Evolutionary conservation across 2,329 filamentous ascomycete genomes (phyloP).

Genomic region (Monilinia polystroma): DNA sequence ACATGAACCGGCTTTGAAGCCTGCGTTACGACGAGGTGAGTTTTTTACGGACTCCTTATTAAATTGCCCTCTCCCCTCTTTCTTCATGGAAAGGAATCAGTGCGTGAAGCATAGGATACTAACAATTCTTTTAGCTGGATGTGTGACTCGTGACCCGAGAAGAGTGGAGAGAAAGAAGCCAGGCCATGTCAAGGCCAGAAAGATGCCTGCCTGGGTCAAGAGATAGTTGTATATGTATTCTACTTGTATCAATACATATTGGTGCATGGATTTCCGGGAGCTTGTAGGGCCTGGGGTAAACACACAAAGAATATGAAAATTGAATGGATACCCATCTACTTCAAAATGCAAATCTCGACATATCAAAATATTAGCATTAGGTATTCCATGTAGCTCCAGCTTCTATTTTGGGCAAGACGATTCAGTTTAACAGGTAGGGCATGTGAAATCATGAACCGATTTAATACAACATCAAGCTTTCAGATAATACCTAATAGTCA

Average conservation of each 20-base stretch:
- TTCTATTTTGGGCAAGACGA: neutral
- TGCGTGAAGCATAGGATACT: slow-evolving; percentile 27
- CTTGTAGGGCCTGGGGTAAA: neutral
- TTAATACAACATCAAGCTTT: neutral
- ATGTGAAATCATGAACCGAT: neutral
- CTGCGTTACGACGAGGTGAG: slow-evolving; percentile 84
- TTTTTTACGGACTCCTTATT: slow-evolving; percentile 28
- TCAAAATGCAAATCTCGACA: neutral
- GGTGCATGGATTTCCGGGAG: neutral
- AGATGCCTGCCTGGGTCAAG: slow-evolving; percentile 99
- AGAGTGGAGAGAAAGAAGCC: slow-evolving; percentile 98
- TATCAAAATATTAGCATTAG: neutral
- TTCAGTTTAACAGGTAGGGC: neutral
- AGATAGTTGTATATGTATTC: slow-evolving; percentile 40
- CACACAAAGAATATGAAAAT: slow-evolving; percentile 4
- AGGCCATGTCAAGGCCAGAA: slow-evolving; percentile 92
- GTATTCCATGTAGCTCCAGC: neutral
- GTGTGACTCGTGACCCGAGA: slow-evolving; percentile 86
- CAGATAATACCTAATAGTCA: neutral
- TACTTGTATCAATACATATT: slow-evolving; percentile 33
- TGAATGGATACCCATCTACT: neutral
- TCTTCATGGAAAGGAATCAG: slow-evolving; percentile 10
- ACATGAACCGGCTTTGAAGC: slow-evolving; percentile 91
- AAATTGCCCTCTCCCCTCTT: neutral
- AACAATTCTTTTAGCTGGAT: slow-evolving; percentile 66